Conservation (phyloP, 2,329 filamentous ascomycete genomes). For the Fusarium globosum region DNA sequence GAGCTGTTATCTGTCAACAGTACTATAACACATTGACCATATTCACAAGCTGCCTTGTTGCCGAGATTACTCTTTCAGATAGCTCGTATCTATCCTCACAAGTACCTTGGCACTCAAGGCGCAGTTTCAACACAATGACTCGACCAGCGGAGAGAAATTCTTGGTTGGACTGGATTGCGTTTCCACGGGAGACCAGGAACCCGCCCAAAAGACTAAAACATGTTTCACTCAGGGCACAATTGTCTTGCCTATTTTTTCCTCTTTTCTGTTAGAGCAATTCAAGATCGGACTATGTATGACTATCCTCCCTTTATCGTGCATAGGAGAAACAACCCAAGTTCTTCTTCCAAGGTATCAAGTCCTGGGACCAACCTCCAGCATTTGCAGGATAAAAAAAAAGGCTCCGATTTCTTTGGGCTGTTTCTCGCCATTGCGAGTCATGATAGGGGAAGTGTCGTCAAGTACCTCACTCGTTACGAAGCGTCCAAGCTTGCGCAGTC, state of each 20-base stretch:
- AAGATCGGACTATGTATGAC: conserved; percentile 5
- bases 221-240: conserved; percentile 12
- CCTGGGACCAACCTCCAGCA: neutral
- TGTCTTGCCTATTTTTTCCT: conserved; percentile 15
- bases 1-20: neutral
- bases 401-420: neutral
- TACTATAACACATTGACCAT: neutral
- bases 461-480: conserved; percentile 11
- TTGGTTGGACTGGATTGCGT: conserved; percentile 24
- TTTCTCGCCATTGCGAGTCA: conserved; percentile 12
- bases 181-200: conserved; percentile 21
- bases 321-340: neutral
- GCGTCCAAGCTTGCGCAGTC: neutral
- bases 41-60: neutral
- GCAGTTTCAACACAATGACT: neutral
- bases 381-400: neutral
- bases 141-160: neutral
- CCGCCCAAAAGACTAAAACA: conserved; percentile 15
- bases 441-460: neutral
- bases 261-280: neutral
- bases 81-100: neutral
- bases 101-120: conserved; percentile 10
- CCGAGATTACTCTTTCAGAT: conserved; percentile 10
- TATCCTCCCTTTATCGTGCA: conserved; percentile 14
- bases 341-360: neutral